These are phyloP conservation scores for Apophysomyces elegans DNA, from an alignment of 371 early-diverging fungal genomes.

Conservation along the genomic window DNA sequence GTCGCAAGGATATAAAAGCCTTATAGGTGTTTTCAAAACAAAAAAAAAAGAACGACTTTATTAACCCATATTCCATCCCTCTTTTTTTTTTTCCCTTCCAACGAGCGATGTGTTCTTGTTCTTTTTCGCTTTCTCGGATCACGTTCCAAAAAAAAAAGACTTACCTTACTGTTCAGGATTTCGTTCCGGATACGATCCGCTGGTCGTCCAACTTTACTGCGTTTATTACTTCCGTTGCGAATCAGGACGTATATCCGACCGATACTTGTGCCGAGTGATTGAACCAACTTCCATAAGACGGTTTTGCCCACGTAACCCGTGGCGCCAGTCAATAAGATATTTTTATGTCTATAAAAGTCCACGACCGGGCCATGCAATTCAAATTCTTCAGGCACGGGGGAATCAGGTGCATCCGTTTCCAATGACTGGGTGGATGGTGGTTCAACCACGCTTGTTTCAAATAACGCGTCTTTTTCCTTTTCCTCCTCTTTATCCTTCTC, in stretches of 20 bases:
- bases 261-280: conserved; percentile 35
- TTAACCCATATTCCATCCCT: too few relatives aligned
- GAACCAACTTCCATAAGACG: conserved; percentile 57
- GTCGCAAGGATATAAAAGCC: conserved; percentile 47
- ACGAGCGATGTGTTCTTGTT: neutral
- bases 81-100: neutral
- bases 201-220: conserved; percentile 52
- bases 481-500: neutral
- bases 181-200: conserved; percentile 48
- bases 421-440: conserved; percentile 12
- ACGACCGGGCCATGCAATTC: conserved; percentile 28
- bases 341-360: conserved; percentile 40
- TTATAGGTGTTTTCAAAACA: neutral
- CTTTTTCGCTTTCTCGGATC: neutral
- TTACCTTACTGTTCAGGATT: conserved; percentile 49
- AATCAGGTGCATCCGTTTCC: conserved; percentile 13
- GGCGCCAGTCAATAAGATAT: conserved; percentile 61
- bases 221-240: conserved; percentile 52
- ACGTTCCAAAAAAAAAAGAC: neutral
- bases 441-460: neutral
- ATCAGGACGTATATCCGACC: conserved; percentile 48
- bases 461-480: neutral
- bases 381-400: conserved; percentile 11
- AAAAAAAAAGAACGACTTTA: too few relatives aligned
- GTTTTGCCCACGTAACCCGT: conserved; percentile 70